Percentiles rank a stretch among this genome's conserved stretches.
Evolutionary conservation across 805 yeast species (phyloP).

Genomic region (Zygoascus ofunaensis): DNA sequence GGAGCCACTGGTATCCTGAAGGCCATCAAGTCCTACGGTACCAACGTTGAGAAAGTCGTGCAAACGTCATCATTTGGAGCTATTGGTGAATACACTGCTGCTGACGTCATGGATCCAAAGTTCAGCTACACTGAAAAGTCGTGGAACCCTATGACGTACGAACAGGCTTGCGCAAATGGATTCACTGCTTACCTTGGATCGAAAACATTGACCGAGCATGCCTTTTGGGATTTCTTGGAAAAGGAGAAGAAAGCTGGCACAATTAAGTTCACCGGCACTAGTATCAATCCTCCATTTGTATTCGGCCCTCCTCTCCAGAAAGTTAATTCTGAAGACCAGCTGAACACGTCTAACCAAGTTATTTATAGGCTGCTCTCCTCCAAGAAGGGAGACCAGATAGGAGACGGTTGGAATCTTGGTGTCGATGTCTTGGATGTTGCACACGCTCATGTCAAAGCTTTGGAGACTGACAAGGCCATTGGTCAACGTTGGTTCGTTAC

Average conservation of each 20-base stretch:
- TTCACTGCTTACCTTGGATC: constrained; percentile 31
- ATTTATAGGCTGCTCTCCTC: constrained; percentile 25
- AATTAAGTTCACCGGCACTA: constrained; percentile 16
- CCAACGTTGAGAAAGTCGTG: constrained; percentile 36
- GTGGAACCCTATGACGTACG: constrained; percentile 33
- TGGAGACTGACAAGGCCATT: constrained; percentile 28
- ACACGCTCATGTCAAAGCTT: constrained; percentile 43
- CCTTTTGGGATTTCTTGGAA: constrained; percentile 44
- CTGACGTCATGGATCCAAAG: constrained; percentile 16
- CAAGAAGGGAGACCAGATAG: constrained; percentile 12
- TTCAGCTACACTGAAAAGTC: constrained; percentile 25
- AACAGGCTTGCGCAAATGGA: constrained; percentile 13
- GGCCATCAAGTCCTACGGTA: constrained; percentile 32
- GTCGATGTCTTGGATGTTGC: constrained; percentile 61
- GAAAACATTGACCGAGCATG: constrained; percentile 47
- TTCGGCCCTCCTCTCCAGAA: constrained; percentile 24
- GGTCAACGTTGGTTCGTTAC: constrained; percentile 23
- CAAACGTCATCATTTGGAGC: constrained; percentile 37
- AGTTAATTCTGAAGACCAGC: constrained; percentile 18
- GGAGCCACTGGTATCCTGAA: constrained; percentile 38
- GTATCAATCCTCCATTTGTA: constrained; percentile 26
- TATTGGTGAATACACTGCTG: constrained; percentile 4
- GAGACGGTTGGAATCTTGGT: constrained; percentile 17
- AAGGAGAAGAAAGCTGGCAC: constrained; percentile 11
- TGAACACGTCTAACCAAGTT: constrained; percentile 33